Base-by-base conservation (phyloP, 352 stramenopile genomes). In the Globisporangium abappressorium region DNA sequence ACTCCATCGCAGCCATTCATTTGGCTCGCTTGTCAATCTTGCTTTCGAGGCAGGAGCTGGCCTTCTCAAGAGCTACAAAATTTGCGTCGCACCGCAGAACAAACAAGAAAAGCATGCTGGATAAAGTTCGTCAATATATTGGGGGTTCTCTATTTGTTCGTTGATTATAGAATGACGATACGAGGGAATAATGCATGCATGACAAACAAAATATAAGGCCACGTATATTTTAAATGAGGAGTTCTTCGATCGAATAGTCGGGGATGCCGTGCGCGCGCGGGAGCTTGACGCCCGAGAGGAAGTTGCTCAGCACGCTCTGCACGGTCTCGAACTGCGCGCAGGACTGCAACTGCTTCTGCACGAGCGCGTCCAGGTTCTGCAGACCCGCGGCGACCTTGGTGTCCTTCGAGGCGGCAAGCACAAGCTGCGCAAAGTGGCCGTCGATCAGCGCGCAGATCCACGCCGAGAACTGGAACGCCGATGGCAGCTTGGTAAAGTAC, bases 391-490 rank as follows among this genome's bases (percentile, higher is more conserved):
- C 73, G 30, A 92, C 69, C 6, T 68, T 68, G 7, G 69, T n/a
- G 53, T 91, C 68, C 60, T 80, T 76, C 20, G 77, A 79, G 2
- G 82, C 84, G 28, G 79, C 77, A 33, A 93, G 76, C 55, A 95
- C 81, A 15, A 95, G 72, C 63, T 75, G 71, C 57, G 84, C 76
- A 64, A 93, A 68, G 65, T 95, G 87, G 24, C 78, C 85, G 64
- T 95, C 87, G 26, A 95, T 65, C 56, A 95, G 66, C 51, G 79
- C 81, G 60, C 81, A 84, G 59, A 95, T 90, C 87, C 87, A 95
- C 57, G 73, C 55, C 33, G 81, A 87, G 57, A 87, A 81, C 62
- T 84, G 82, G n/a, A 76, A 76, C 20, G 75, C 53, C 24, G 79
- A 73, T 15, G 82, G 77, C 49, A 77, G 63, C 57, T 69, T 64